phyloP scores from a whole-genome alignment of 352 stramenopile species.

The Pythium coloratum region DNA sequence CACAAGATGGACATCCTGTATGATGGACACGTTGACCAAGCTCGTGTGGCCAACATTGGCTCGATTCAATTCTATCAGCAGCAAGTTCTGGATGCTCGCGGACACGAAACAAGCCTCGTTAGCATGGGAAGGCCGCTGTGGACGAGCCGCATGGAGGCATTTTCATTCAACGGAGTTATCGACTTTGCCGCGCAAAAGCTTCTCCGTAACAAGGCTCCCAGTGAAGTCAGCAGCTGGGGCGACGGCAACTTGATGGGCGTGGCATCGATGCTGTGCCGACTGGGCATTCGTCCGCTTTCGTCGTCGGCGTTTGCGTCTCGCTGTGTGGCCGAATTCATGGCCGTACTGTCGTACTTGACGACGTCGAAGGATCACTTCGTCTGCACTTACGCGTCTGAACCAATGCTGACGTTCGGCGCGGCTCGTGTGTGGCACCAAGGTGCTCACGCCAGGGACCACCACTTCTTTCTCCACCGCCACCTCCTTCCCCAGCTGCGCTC shows the following conservation, averaged over 20 bases:
- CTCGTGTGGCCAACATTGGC: background rate
- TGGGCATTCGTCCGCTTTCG: slow-evolving; percentile 26
- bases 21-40: background rate
- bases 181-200: background rate
- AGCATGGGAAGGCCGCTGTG: background rate
- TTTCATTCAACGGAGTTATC: background rate
- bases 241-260: slow-evolving; percentile 24
- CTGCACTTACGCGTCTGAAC: slow-evolving; percentile 30
- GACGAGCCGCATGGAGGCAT: background rate
- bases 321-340: slow-evolving; percentile 33
- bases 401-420: slow-evolving; percentile 33
- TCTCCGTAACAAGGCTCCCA: background rate
- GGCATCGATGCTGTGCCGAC: slow-evolving; percentile 28
- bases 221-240: background rate
- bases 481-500: slow-evolving; percentile 12
- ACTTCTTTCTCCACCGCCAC: background rate
- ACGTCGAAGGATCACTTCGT: slow-evolving; percentile 23
- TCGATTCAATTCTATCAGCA: slow-evolving; percentile 1
- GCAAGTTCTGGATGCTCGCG: background rate
- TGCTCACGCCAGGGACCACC: background rate
- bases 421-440: slow-evolving; percentile 23
- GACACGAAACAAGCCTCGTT: background rate
- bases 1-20: slow-evolving; percentile 31
- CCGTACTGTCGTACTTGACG: slow-evolving; percentile 17
- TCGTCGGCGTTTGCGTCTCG: slow-evolving; percentile 21